Evolutionary conservation across 805 yeast species (phyloP).

Genomic region (Cyberlindnera veronae): DNA sequence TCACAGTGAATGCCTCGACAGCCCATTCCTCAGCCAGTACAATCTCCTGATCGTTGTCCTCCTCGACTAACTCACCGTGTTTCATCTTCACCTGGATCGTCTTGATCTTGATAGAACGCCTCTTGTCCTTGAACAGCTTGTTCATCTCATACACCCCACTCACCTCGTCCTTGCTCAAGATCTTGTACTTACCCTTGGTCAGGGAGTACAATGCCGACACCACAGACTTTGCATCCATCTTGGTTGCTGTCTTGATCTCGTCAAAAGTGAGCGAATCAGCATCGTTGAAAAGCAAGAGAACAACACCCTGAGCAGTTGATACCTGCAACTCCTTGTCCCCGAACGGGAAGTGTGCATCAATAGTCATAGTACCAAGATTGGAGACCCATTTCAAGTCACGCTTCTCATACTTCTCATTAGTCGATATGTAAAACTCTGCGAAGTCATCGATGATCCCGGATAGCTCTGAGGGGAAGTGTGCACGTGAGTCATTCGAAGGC

Average conservation of each 20-base stretch:
- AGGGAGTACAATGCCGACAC: conserved; percentile 23
- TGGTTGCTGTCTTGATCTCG: conserved; percentile 12
- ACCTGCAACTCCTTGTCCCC: conserved; percentile 22
- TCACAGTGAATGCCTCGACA: conserved; percentile 22
- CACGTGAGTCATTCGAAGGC: conserved; percentile 16
- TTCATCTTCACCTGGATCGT: conserved; percentile 21
- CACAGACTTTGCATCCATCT: conserved; percentile 16
- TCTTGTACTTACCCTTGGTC: conserved; percentile 20
- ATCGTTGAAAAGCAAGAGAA: conserved; percentile 21
- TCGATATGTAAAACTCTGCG: conserved; percentile 13
- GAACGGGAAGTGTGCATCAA: conserved; percentile 15
- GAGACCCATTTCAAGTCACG: conserved; percentile 21
- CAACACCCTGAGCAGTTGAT: conserved; percentile 19
- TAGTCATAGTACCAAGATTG: conserved; percentile 21
- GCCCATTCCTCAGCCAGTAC: conserved; percentile 9
- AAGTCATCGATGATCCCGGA: conserved; percentile 7
- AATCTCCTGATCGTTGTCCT: conserved; percentile 2
- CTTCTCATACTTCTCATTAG: conserved; percentile 6
- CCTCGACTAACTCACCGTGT: conserved; percentile 12
- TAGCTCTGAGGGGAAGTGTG: conserved; percentile 13
- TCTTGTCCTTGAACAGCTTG: conserved; percentile 18
- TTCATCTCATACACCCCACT: conserved; percentile 14
- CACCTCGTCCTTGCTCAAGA: conserved; percentile 13
- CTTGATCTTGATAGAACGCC: conserved; percentile 14
- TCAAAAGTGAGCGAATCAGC: conserved; percentile 12